These are phyloP conservation scores for Nicotiana benthamiana DNA, from an alignment of 257 asterid species.

Conservation along the genomic window DNA sequence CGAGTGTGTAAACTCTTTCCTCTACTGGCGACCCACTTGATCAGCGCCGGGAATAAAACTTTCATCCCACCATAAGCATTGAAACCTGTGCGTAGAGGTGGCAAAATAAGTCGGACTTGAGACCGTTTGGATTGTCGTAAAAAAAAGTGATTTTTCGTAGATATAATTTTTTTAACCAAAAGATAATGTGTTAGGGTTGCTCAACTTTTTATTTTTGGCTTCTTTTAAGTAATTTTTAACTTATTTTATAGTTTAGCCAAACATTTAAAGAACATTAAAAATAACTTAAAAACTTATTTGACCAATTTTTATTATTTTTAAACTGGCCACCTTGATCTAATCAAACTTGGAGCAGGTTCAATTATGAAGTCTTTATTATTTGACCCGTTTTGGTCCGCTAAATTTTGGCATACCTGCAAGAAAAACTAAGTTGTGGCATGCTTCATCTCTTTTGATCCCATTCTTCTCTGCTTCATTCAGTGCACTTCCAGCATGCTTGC, in stretches of 20 bases:
- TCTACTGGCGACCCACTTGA: conserved; percentile 57
- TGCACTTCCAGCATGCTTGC: conserved; percentile 14
- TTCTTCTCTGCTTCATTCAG: conserved; percentile 45
- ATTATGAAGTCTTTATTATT: neutral
- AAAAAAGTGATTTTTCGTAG: too few species aligned
- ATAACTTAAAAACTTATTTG: too few species aligned
- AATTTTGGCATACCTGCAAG: conserved; percentile 30
- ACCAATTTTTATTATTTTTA: too few species aligned
- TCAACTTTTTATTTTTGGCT: too few species aligned
- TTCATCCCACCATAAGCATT: conserved; percentile 93
- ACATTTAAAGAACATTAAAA: too few species aligned
- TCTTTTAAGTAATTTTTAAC: too few species aligned
- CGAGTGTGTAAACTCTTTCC: conserved; percentile 51
- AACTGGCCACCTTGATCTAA: neutral
- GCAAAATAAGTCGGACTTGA: neutral
- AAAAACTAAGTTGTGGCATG: conserved; percentile 67
- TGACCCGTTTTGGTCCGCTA: neutral
- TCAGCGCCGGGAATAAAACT: conserved; percentile 37
- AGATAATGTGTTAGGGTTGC: too few species aligned
- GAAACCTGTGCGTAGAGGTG: conserved; percentile 22
- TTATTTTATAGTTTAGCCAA: too few species aligned
- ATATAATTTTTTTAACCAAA: too few species aligned
- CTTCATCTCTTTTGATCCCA: conserved; percentile 64
- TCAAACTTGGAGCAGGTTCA: neutral
- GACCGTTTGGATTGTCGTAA: too few species aligned